These are phyloP conservation scores for Cystobasidiopsis lactophilus DNA, from an alignment of 768 basidiomycete species.

Conservation along the genomic window DNA sequence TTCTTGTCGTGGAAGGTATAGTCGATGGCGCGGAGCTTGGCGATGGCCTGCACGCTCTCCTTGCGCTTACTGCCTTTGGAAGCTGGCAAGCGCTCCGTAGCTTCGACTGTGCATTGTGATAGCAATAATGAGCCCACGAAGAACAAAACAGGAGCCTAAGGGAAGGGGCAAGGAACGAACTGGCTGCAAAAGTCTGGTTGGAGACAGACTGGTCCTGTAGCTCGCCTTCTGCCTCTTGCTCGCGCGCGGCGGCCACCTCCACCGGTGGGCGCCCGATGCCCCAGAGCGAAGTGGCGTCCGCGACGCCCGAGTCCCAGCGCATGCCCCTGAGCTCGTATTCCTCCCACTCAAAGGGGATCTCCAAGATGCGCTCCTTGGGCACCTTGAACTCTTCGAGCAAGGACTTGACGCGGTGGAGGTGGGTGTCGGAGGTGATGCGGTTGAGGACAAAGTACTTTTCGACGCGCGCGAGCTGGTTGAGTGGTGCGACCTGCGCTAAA, in stretches of 20 bases:
- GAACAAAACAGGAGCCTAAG: neutral
- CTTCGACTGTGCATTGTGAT: conserved; percentile 5
- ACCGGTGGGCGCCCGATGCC: conserved; percentile 11
- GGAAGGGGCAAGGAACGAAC: neutral
- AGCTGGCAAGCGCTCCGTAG: conserved; percentile 5
- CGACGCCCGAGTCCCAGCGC: conserved; percentile 20
- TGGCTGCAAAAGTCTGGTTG: neutral
- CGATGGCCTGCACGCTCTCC: conserved; percentile 7
- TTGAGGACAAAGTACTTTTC: conserved; percentile 22
- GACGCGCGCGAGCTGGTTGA: conserved; percentile 12
- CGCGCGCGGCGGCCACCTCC: too few relatives aligned
- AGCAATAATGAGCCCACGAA: neutral
- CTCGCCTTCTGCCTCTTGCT: neutral
- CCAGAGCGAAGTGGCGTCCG: conserved; percentile 12
- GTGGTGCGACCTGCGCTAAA: neutral
- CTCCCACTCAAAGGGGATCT: conserved; percentile 19
- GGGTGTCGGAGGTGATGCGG: conserved; percentile 16
- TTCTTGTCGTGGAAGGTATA: conserved; percentile 21
- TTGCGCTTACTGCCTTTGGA: conserved; percentile 4
- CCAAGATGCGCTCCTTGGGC: conserved; percentile 16
- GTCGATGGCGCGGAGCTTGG: conserved; percentile 19
- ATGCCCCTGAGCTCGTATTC: conserved; percentile 17
- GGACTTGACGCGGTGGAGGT: conserved; percentile 14
- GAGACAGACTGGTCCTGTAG: neutral
- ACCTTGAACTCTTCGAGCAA: conserved; percentile 16